These are phyloP conservation scores for Lathyrus sativus DNA, from an alignment of 306 rosid species.

Conservation along the genomic window DNA sequence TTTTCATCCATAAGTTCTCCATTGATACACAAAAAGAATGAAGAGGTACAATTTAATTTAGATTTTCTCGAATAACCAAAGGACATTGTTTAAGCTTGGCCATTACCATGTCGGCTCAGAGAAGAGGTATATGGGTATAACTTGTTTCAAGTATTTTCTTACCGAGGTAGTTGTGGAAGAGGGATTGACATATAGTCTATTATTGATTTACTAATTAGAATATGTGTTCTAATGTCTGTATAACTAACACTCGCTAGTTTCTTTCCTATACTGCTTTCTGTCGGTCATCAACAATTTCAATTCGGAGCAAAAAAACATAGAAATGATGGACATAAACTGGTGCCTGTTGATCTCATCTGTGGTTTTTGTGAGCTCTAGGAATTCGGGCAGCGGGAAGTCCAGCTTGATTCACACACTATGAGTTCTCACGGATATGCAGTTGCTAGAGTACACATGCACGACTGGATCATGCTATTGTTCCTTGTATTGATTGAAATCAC, in stretches of 20 bases:
- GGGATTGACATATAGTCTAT: neutral
- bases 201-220: constrained; percentile 17
- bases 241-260: neutral
- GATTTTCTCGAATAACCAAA: constrained; percentile 31
- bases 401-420: constrained; percentile 71
- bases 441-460: constrained; percentile 71
- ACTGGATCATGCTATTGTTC: constrained; percentile 81
- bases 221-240: neutral
- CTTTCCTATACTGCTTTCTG: constrained; percentile 11
- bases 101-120: neutral
- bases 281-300: neutral
- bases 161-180: neutral
- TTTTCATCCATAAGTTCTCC: constrained; percentile 57
- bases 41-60: constrained; percentile 57
- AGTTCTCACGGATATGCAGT: constrained; percentile 73
- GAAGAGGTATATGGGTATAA: neutral
- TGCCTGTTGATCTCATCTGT: constrained; percentile 24
- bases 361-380: constrained; percentile 39
- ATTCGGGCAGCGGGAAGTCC: constrained; percentile 61
- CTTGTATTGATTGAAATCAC: constrained; percentile 52
- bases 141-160: constrained; percentile 23
- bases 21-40: constrained; percentile 57
- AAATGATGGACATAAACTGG: neutral
- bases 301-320: too few species aligned
- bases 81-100: constrained; percentile 21